Percentiles rank a stretch among this genome's conserved stretches.
Conservation (phyloP, 805 yeast species). For the Saturnispora mendoncae region DNA sequence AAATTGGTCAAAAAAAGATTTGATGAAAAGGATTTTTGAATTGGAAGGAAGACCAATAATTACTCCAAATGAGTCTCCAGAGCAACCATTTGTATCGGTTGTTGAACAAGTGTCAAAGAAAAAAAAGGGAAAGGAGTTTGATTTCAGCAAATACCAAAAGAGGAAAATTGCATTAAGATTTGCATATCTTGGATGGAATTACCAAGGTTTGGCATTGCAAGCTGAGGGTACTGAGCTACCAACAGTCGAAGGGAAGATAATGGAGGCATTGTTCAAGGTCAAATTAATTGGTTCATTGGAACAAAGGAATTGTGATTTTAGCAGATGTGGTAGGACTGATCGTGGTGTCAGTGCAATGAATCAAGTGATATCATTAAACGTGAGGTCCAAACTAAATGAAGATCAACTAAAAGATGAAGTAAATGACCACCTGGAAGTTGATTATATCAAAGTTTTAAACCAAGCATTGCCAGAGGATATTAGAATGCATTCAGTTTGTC, state of each 20-base stretch:
- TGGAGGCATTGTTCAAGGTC: slow-evolving; percentile 63
- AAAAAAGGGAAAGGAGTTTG: slow-evolving; percentile 41
- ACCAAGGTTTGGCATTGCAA: slow-evolving; percentile 84
- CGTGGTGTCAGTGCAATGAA: slow-evolving; percentile 96
- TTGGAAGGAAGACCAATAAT: slow-evolving; percentile 36
- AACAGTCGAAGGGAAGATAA: slow-evolving; percentile 72
- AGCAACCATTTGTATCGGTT: too few relatives aligned
- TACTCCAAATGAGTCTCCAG: too few relatives aligned
- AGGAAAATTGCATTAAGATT: slow-evolving; percentile 74
- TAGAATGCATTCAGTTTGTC: slow-evolving; percentile 68
- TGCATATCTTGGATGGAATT: slow-evolving; percentile 90
- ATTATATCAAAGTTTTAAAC: slow-evolving; percentile 69
- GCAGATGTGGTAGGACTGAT: slow-evolving; percentile 93
- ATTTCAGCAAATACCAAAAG: slow-evolving; percentile 51
- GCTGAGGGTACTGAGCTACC: slow-evolving; percentile 67
- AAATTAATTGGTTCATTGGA: slow-evolving; percentile 53
- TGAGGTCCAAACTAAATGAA: slow-evolving; percentile 56
- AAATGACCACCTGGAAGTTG: slow-evolving; percentile 61
- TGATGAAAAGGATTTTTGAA: slow-evolving; percentile 46
- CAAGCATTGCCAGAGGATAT: slow-evolving; percentile 75
- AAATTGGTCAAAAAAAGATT: slow-evolving; percentile 57
- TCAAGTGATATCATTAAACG: slow-evolving; percentile 76
- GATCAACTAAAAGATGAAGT: slow-evolving; percentile 53
- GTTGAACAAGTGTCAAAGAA: slow-evolving; percentile 1
- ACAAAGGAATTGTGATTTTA: slow-evolving; percentile 59